Evolutionary conservation across 148 eudicot genomes (phyloP).

Genomic region (Euryodendron excelsum): DNA sequence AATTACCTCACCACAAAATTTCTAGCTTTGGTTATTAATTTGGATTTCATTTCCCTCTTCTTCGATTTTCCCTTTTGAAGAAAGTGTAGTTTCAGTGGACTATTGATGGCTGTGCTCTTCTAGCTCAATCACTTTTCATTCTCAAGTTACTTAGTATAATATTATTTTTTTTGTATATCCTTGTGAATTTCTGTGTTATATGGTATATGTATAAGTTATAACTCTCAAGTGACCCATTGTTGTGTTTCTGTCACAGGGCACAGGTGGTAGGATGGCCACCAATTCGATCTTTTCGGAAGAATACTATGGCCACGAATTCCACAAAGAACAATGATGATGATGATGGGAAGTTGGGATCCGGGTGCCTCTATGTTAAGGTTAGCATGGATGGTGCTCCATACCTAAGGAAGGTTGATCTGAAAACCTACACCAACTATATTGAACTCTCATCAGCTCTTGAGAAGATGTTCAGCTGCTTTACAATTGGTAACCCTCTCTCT

Average conservation of each 20-base stretch:
- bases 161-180: too few species aligned
- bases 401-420: conserved; percentile 81
- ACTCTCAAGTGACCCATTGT: conserved; percentile 1
- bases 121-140: not conserved
- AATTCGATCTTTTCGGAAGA: conserved; percentile 78
- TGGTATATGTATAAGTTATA: not conserved
- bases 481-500: conserved; percentile 33
- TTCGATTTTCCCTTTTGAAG: not conserved
- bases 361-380: conserved; percentile 54
- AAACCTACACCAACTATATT: conserved; percentile 53
- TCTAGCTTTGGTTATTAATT: not conserved
- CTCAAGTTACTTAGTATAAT: too few species aligned
- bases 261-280: conserved; percentile 97
- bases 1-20: not conserved
- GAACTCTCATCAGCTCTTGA: conserved; percentile 57
- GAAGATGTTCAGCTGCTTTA: conserved; percentile 62
- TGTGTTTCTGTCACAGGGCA: conserved; percentile 44
- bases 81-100: not conserved
- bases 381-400: conserved; percentile 88
- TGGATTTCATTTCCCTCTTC: not conserved
- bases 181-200: not conserved
- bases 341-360: conserved; percentile 27
- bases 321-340: conserved; percentile 35
- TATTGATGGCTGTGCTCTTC: not conserved
- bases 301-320: conserved; percentile 55